Evolutionary conservation across 1,139 yeast genomes (phyloP).

Genomic region (Zhuliangozyma parablackwelliae): DNA sequence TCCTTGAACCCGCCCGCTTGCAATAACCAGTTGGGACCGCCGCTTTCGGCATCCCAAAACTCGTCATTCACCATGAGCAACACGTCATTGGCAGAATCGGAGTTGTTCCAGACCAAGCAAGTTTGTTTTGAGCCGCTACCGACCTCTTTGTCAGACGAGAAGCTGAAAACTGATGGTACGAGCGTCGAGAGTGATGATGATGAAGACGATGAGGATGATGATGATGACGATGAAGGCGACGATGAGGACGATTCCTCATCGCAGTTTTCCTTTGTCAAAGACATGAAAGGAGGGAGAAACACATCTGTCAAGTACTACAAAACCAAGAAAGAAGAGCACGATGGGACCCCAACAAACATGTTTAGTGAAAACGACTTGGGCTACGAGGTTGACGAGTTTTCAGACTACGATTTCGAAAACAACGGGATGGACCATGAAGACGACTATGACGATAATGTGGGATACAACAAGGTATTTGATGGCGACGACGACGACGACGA

Average conservation of each 20-base stretch:
- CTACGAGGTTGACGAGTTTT: constrained; percentile 30
- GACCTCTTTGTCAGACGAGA: constrained; percentile 1
- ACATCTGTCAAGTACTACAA: constrained; percentile 61
- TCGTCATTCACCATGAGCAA: constrained; percentile 3
- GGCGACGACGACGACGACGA: constrained; percentile 13
- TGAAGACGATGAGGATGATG: constrained; percentile 4
- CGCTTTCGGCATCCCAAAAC: constrained; percentile 6
- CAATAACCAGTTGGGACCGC: constrained; percentile 10
- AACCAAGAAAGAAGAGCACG: constrained; percentile 15
- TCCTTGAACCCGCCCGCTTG: neutral
- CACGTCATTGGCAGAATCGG: constrained; percentile 13
- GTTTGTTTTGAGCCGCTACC: constrained; percentile 13
- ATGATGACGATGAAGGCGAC: constrained; percentile 17
- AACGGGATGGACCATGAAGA: constrained; percentile 42
- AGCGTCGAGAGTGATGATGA: constrained; percentile 1
- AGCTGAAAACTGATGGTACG: neutral
- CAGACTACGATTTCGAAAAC: constrained; percentile 46
- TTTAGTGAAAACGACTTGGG: constrained; percentile 30
- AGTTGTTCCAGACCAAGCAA: constrained; percentile 14
- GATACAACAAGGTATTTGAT: constrained; percentile 19
- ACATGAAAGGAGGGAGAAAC: constrained; percentile 53
- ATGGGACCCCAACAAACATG: constrained; percentile 12
- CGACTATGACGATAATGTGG: constrained; percentile 51
- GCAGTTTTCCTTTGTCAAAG: constrained; percentile 57
- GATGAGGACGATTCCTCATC: constrained; percentile 33